phyloP scores from a whole-genome alignment of 768 basidiomycete species.

The Chiua virens region DNA sequence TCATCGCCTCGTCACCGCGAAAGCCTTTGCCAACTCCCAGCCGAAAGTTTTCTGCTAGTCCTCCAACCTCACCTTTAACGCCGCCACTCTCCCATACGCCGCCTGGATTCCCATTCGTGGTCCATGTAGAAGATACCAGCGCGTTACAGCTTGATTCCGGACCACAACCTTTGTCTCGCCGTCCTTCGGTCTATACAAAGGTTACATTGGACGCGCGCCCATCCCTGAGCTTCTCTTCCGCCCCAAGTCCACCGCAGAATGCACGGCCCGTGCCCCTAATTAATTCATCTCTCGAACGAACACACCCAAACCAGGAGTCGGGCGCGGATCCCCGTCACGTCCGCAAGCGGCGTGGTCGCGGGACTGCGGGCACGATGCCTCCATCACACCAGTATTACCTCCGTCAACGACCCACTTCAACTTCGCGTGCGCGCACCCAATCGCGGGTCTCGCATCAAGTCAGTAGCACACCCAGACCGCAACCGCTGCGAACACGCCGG shows the following conservation, averaged over 20 bases:
- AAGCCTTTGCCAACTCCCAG: slow-evolving; percentile 4
- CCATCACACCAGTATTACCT: slow-evolving; percentile 29
- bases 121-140: slow-evolving; percentile 34
- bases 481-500: slow-evolving; percentile 14
- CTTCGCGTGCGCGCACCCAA: slow-evolving; percentile 12
- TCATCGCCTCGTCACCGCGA: slow-evolving; percentile 9
- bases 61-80: slow-evolving; percentile 30
- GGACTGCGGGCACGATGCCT: not conserved
- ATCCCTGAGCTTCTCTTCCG: slow-evolving; percentile 2
- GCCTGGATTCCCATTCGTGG: slow-evolving; percentile 28
- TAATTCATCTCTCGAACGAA: slow-evolving; percentile 6
- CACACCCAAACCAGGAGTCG: slow-evolving; percentile 8
- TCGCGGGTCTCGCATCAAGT: slow-evolving; percentile 20
- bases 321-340: slow-evolving; percentile 1
- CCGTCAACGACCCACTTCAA: slow-evolving; percentile 26
- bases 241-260: slow-evolving; percentile 4
- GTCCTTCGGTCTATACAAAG: slow-evolving; percentile 38
- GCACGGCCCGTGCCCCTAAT: slow-evolving; percentile 6
- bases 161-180: slow-evolving; percentile 28
- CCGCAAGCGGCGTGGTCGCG: slow-evolving; percentile 12
- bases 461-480: slow-evolving; percentile 11
- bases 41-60: slow-evolving; percentile 17
- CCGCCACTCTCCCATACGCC: slow-evolving; percentile 23
- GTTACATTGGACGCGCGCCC: slow-evolving; percentile 32
- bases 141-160: slow-evolving; percentile 38